These are phyloP conservation scores for Citrus inodora DNA, from an alignment of 345 rosid genomes.

Conservation along the genomic window DNA sequence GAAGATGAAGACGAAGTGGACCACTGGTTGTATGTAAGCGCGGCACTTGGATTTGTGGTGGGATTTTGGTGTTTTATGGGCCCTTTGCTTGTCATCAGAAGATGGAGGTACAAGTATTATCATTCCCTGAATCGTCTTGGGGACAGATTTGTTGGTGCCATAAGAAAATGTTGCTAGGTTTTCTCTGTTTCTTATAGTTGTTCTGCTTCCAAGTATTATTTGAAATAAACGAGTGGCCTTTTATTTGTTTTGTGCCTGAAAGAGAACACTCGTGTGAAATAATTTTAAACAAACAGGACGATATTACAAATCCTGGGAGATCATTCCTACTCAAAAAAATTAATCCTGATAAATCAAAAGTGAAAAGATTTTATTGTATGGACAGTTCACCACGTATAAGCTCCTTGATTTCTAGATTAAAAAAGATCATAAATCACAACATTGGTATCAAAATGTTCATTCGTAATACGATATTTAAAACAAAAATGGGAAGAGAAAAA, in stretches of 20 bases:
- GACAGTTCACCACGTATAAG: not conserved
- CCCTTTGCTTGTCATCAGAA: no score
- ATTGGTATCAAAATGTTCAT: slow-evolving; percentile 11
- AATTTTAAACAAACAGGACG: no score
- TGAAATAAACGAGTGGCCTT: no score
- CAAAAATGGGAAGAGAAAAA: slow-evolving; percentile 7
- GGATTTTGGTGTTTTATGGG: no score
- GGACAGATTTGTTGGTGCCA: not conserved
- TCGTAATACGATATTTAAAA: not conserved
- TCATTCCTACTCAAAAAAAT: not conserved
- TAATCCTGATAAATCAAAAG: not conserved
- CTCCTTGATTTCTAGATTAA: slow-evolving; percentile 4
- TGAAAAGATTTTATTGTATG: not conserved
- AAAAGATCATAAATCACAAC: slow-evolving; percentile 5
- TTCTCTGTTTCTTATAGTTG: not conserved
- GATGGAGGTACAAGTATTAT: no score
- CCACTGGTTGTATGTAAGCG: not conserved
- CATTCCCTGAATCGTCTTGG: not conserved
- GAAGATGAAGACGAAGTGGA: not conserved
- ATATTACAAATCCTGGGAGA: not conserved
- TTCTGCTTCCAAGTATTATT: no score
- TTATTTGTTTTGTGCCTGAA: no score
- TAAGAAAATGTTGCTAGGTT: not conserved
- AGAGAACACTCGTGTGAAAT: no score
- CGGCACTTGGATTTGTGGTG: no score